Base-by-base conservation (phyloP, 208 protist genomes). In the Wallacemonas sp. region DNA sequence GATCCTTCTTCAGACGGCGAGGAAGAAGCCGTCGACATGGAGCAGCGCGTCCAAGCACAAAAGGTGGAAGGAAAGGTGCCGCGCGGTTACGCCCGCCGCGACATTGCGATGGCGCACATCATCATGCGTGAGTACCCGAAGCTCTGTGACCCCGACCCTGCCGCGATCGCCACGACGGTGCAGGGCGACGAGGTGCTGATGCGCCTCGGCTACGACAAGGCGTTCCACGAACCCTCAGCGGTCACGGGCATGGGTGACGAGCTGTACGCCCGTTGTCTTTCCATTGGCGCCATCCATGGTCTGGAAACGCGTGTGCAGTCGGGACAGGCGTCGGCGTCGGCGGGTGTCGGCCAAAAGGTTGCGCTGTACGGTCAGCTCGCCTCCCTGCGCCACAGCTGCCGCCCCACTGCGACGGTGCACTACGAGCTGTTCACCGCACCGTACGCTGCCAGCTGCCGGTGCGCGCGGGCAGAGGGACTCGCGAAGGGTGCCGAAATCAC, bases 41-140 rank as follows among this genome's bases (percentile, higher is more conserved):
- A 10, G 27, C 44, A 71, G 38, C 50, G 46, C 52, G 50, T 37
- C 12, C 38, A 63, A 24, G 57, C 36, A 24, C 39, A 50, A 41
- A 21, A 32, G 39, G 9, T 58, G 41, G 62, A 68, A 26, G 69
- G 62, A 1, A 75, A 75, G 39, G 48, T 61, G 42, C 60, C 68
- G n/a, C 52, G 42, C 12, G 73, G 73, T 2, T 58, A 54, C 30
- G 74, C 67, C 8, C 70, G 69, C 1, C 60, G 73, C 24, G 79
- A 78, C 33, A 63, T 66, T 45, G 46, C 45, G 1, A 29, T 83
- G 2, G 72, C 48, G 0, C 62, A 71, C 36, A 68, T 80, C 21
- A 79, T 86, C 24, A 33, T 79, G 37, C 71, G 73, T 5, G 80
- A 86, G 73, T 77, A 77, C 52, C 80, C 80, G 0, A 79, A 76